Evolutionary conservation across 2,329 filamentous ascomycete species (phyloP), one percentile per base, ranked within the genome.

Genomic region (Reticulascus tulasneorum): DNA sequence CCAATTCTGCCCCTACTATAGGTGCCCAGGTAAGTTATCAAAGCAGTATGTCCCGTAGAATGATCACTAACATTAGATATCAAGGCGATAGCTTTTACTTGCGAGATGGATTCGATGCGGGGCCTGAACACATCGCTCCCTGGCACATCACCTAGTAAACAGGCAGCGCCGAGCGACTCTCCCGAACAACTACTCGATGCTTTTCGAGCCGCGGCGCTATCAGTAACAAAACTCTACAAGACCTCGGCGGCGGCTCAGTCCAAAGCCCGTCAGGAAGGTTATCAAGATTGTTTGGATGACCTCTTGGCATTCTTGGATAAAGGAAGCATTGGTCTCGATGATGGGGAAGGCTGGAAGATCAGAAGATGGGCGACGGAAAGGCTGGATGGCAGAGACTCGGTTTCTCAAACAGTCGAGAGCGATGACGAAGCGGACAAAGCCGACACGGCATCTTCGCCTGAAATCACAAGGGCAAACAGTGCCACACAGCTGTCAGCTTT

Each of bases 201-300:
- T 40, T 98, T 98, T 73, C 93, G 89, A 61, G 81, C 85, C 12
- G 93, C 93, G 22, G 93, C 93, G 15, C 73, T 96, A 22, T 94
- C 89, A 6, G 90, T 97, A 37, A 97, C 93, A 30, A 95, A 94
- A 54, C 80, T 98, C 11, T 97, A 97, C 69, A 96, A 95, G 64
- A 90, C 83, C 24, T 91, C 91, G 4, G 84, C 86, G 10, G 73
- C 80, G 21, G 85, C 86, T 31, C 82, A 93, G 57, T 73, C 82
- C 32, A 82, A 82, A 52, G 81, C 88, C 29, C 80, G 86, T 32
- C 67, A 77, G 33, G 83, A 90, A 24, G 93, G 93, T 18, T 97
- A 96, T 52, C 90, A 96, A 59, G 90, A 97, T 55, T 94, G 90
- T 23, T 69, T 98, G 23, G 88, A 96, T 46, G 91, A 97, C 48